These are phyloP conservation scores for Tylopilus sp. DNA, from an alignment of 1,284 basidiomycete species.

Conservation along the genomic window DNA sequence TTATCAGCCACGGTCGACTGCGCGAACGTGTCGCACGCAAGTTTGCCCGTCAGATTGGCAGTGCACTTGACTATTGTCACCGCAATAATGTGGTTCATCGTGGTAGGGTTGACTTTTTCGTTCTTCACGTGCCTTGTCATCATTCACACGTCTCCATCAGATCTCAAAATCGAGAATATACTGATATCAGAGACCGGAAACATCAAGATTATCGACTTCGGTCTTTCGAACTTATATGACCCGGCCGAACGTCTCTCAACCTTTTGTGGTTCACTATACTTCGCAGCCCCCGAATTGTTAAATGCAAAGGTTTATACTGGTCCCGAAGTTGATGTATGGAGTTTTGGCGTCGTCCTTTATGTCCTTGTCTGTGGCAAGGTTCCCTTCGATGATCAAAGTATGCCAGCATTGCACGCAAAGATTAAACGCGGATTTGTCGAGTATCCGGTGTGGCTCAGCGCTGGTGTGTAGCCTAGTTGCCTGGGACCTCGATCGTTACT, in stretches of 20 bases:
- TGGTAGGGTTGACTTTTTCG: slow-evolving; percentile 52
- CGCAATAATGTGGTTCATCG: slow-evolving; percentile 98
- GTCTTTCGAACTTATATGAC: slow-evolving; percentile 96
- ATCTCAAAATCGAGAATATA: slow-evolving; percentile 99
- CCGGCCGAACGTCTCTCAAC: slow-evolving; percentile 89
- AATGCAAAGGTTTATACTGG: slow-evolving; percentile 98
- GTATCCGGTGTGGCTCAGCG: slow-evolving; percentile 97
- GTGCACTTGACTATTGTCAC: slow-evolving; percentile 97
- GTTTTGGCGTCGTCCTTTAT: slow-evolving; percentile 98
- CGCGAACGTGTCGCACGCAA: slow-evolving; percentile 96
- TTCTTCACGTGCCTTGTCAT: slow-evolving; percentile 21
- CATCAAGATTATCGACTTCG: slow-evolving; percentile 99
- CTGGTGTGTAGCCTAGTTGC: slow-evolving; percentile 64
- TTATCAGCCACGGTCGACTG: slow-evolving; percentile 97
- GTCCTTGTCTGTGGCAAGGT: slow-evolving; percentile 99
- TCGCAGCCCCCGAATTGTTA: slow-evolving; percentile 96
- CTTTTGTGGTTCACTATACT: slow-evolving; percentile 98
- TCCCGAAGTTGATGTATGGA: slow-evolving; percentile 99
- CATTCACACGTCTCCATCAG: slow-evolving; percentile 43
- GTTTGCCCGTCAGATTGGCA: slow-evolving; percentile 97
- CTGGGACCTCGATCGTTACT: slow-evolving; percentile 20
- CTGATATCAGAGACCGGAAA: slow-evolving; percentile 98
- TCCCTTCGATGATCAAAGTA: slow-evolving; percentile 98
- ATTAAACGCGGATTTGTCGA: slow-evolving; percentile 98
- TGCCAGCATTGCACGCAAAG: slow-evolving; percentile 99